Percentiles rank a stretch among this genome's conserved stretches.
These are phyloP conservation scores for Durusdinium trenchii DNA, from an alignment of 73 alveolate species.

Conservation along the genomic window DNA sequence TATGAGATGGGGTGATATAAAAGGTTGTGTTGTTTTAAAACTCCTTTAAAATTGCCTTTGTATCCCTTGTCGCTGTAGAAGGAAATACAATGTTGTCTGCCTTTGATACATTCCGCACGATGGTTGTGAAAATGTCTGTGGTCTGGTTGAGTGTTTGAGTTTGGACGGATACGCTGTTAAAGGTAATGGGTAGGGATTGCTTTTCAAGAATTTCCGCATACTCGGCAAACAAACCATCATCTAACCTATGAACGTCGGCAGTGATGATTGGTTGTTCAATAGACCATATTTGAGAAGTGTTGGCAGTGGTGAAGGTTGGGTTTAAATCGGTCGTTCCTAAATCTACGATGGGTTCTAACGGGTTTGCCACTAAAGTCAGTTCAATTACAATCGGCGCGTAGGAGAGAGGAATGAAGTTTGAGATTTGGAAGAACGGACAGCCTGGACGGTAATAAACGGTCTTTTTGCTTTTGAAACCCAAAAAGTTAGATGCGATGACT, in stretches of 20 bases:
- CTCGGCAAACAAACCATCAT: slow-evolving; percentile 38
- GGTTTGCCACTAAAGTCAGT: slow-evolving; percentile 6
- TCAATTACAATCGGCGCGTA: slow-evolving; percentile 34
- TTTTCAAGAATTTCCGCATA: slow-evolving; percentile 53
- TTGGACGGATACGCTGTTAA: slow-evolving; percentile 44
- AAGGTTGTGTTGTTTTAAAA: slow-evolving; percentile 33
- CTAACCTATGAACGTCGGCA: slow-evolving; percentile 9
- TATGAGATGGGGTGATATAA: slow-evolving; percentile 23
- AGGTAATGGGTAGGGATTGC: slow-evolving; percentile 60
- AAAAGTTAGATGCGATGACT: not conserved
- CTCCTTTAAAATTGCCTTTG: not conserved
- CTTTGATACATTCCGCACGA: not conserved
- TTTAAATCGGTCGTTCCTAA: not conserved
- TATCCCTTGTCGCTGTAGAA: not conserved
- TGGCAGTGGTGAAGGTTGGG: slow-evolving; percentile 16
- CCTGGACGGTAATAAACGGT: slow-evolving; percentile 56
- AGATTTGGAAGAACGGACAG: slow-evolving; percentile 34
- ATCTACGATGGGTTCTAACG: slow-evolving; percentile 2
- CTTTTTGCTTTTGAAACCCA: slow-evolving; percentile 13
- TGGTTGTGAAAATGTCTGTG: slow-evolving; percentile 59
- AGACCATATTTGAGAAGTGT: not conserved
- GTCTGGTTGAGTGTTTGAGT: not conserved
- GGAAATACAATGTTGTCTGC: slow-evolving; percentile 29
- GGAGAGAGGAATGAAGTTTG: slow-evolving; percentile 37
- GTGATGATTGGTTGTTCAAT: slow-evolving; percentile 35